Evolutionary conservation across 169 alveolate species (phyloP).

Genomic region (Eimeria acervulina): DNA sequence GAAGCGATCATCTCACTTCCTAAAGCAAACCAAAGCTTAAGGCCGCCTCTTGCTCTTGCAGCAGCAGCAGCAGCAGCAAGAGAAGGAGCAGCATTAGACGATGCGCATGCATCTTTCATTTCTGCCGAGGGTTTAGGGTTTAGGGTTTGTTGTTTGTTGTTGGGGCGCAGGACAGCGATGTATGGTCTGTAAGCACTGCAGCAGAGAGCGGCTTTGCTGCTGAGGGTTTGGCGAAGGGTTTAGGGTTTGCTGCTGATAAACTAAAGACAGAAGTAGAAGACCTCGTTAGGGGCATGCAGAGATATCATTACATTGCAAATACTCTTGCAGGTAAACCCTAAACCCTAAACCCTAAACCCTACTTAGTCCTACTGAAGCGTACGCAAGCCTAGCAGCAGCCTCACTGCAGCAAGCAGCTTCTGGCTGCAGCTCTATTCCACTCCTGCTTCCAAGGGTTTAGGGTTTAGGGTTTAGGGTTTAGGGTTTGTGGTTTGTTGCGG

Average conservation of each 20-base stretch:
- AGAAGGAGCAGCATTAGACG: too few species aligned
- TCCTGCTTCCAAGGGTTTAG: not conserved
- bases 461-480: constrained; percentile 13
- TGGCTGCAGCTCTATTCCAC: not conserved
- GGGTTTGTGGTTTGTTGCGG: not conserved
- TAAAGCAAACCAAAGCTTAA: not conserved
- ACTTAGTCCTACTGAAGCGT: not conserved
- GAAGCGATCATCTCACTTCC: not conserved
- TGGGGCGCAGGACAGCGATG: constrained; percentile 58
- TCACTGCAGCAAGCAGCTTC: too few species aligned
- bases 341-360: constrained; percentile 38
- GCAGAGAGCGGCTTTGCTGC: not conserved
- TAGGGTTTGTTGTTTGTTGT: not conserved
- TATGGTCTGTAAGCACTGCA: constrained; percentile 57
- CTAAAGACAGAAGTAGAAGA: not conserved
- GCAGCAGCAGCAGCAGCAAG: too few species aligned
- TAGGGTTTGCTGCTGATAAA: not conserved
- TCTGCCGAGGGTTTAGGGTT: not conserved
- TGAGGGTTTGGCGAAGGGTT: constrained; percentile 5
- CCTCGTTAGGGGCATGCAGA: not conserved
- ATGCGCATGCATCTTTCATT: too few species aligned
- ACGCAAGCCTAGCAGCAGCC: not conserved
- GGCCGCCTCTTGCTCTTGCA: too few species aligned
- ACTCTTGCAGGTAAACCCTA: constrained; percentile 51
- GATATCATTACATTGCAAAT: not conserved